These are phyloP conservation scores for Drosera capensis DNA, from an alignment of 148 eudicot genomes.

Conservation along the genomic window DNA sequence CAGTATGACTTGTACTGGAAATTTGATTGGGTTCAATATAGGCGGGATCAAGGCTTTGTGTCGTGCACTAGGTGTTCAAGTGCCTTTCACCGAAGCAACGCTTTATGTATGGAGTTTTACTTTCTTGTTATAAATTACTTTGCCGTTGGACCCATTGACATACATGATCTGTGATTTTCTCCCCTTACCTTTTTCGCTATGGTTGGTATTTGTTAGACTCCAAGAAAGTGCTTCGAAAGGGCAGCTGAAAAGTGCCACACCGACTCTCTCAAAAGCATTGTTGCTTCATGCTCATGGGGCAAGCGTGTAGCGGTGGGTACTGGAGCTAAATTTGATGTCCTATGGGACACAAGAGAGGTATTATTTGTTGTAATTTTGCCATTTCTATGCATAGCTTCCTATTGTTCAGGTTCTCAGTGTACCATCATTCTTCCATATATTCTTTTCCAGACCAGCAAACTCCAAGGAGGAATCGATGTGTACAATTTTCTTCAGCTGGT, in stretches of 20 bases:
- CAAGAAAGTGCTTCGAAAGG: slow-evolving; percentile 80
- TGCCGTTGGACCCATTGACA: too few relatives aligned
- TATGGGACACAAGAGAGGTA: slow-evolving; percentile 80
- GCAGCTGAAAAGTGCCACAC: slow-evolving; percentile 91
- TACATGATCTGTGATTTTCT: too few relatives aligned
- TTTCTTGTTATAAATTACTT: too few relatives aligned
- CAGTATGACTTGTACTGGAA: slow-evolving; percentile 92
- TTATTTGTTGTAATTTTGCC: background rate
- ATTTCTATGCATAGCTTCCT: background rate
- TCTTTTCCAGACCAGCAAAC: slow-evolving; percentile 31
- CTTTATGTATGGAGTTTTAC: slow-evolving; percentile 49
- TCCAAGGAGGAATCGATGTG: slow-evolving; percentile 40
- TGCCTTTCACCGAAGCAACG: slow-evolving; percentile 87
- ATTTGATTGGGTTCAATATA: slow-evolving; percentile 63
- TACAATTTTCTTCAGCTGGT: slow-evolving; percentile 63
- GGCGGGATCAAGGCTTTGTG: slow-evolving; percentile 77
- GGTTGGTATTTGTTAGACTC: slow-evolving; percentile 32
- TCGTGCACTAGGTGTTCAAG: slow-evolving; percentile 55
- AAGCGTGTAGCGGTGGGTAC: slow-evolving; percentile 94
- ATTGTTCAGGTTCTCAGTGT: background rate
- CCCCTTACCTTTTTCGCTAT: background rate
- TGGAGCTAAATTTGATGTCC: slow-evolving; percentile 68
- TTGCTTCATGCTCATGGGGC: slow-evolving; percentile 96
- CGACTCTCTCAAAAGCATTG: slow-evolving; percentile 74
- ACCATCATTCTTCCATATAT: background rate